phyloP scores from a whole-genome alignment of 176 grass and related monocot species.

The Juncus effusus region DNA sequence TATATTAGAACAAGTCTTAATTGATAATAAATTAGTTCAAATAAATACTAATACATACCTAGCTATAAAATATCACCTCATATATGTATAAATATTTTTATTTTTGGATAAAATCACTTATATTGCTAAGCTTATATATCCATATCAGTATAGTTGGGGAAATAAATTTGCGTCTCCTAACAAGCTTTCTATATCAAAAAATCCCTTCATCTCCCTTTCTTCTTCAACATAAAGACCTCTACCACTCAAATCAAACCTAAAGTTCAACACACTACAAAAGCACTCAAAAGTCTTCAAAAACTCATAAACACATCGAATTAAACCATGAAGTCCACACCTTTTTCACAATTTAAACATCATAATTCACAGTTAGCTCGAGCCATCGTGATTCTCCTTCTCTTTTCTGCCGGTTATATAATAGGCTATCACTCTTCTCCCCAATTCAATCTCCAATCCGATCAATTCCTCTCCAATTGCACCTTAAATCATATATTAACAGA shows the following conservation, averaged over 20 bases:
- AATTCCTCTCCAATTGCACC: slow-evolving; percentile 20
- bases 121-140: background rate
- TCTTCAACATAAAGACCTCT: background rate
- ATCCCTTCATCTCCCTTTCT: background rate
- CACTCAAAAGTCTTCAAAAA: background rate
- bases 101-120: background rate
- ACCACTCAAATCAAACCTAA: background rate
- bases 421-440: slow-evolving; percentile 53
- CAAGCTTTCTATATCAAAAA: slow-evolving; percentile 22
- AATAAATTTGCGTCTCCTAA: slow-evolving; percentile 14
- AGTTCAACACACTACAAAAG: slow-evolving; percentile 10
- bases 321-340: slow-evolving; percentile 40
- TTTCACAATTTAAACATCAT: slow-evolving; percentile 21
- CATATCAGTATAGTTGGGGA: background rate
- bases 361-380: slow-evolving; percentile 32
- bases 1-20: too few relatives aligned
- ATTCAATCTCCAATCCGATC: slow-evolving; percentile 22
- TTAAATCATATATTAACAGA: too few relatives aligned
- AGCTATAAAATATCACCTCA: too few relatives aligned
- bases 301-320: slow-evolving; percentile 2
- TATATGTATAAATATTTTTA: too few relatives aligned
- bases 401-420: slow-evolving; percentile 65
- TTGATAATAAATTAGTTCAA: too few relatives aligned
- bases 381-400: slow-evolving; percentile 48
- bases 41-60: too few relatives aligned